These are phyloP conservation scores for Colletotrichum filicis DNA, from an alignment of 2,329 filamentous ascomycete genomes.

Conservation along the genomic window DNA sequence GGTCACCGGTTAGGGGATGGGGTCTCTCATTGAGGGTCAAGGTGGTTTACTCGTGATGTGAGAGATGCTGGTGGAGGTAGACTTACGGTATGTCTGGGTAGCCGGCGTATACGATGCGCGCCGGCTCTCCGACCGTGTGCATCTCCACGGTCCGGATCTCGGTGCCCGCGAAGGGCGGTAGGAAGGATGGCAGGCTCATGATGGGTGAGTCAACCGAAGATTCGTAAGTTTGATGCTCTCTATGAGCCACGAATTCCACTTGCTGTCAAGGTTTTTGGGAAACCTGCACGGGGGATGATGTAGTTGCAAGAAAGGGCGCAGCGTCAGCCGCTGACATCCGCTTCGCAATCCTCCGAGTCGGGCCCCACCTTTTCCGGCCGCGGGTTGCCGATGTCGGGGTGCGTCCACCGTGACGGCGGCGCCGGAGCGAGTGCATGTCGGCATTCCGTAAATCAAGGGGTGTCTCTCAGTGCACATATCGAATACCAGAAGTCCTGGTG, in stretches of 20 bases:
- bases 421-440: neutral
- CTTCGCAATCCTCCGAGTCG: neutral
- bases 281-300: neutral
- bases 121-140: conserved; percentile 62
- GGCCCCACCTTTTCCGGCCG: conserved; percentile 20
- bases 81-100: conserved; percentile 46
- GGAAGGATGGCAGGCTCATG: conserved; percentile 22
- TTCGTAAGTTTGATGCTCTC: too few relatives aligned
- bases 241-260: too few relatives aligned
- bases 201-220: too few relatives aligned
- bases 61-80: too few relatives aligned
- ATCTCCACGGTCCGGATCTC: conserved; percentile 45
- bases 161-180: neutral
- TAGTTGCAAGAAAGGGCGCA: neutral
- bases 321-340: neutral
- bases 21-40: neutral
- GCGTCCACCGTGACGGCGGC: neutral
- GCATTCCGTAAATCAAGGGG: neutral
- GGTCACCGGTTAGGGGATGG: neutral
- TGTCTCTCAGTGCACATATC: neutral
- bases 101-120: conserved; percentile 55
- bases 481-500: too few relatives aligned
- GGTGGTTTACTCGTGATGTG: too few relatives aligned
- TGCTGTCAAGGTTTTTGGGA: neutral
- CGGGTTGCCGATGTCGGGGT: conserved; percentile 14